These are phyloP conservation scores for Platanus orientalis DNA, from an alignment of 164 flowering plant species.

Conservation along the genomic window DNA sequence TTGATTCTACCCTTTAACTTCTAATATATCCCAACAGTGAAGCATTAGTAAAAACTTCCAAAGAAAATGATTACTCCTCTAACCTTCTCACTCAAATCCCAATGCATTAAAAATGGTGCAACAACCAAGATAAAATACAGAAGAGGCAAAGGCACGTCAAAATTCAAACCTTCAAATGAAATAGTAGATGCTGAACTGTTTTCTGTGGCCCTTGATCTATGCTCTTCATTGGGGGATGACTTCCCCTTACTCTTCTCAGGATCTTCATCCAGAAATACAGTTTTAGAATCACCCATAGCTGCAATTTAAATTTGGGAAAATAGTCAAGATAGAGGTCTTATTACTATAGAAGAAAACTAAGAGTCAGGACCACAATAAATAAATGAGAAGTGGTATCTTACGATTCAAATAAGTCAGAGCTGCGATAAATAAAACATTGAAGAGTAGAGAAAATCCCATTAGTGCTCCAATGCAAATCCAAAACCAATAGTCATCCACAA, in stretches of 20 bases:
- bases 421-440: slow-evolving; percentile 44
- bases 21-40: too few species aligned
- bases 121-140: not conserved
- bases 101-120: not conserved
- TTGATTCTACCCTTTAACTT: too few species aligned
- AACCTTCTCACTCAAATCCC: not conserved
- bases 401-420: slow-evolving; percentile 50
- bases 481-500: slow-evolving; percentile 41
- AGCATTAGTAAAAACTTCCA: too few species aligned
- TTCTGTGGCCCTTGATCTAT: not conserved
- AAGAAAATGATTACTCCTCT: not conserved
- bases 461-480: slow-evolving; percentile 61
- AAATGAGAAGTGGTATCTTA: slow-evolving; percentile 21
- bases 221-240: slow-evolving; percentile 9
- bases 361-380: too few species aligned
- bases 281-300: slow-evolving; percentile 36
- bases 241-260: slow-evolving; percentile 14
- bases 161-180: slow-evolving; percentile 21
- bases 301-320: slow-evolving; percentile 6
- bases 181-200: slow-evolving; percentile 16
- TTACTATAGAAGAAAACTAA: not conserved
- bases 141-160: too few species aligned
- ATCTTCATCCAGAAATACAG: slow-evolving; percentile 25
- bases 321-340: not conserved
- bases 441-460: slow-evolving; percentile 42